Percentiles rank a stretch among this genome's conserved stretches.
These are phyloP conservation scores for Calonectria multiphialidica DNA, from an alignment of 2,329 filamentous ascomycete species.

Conservation along the genomic window DNA sequence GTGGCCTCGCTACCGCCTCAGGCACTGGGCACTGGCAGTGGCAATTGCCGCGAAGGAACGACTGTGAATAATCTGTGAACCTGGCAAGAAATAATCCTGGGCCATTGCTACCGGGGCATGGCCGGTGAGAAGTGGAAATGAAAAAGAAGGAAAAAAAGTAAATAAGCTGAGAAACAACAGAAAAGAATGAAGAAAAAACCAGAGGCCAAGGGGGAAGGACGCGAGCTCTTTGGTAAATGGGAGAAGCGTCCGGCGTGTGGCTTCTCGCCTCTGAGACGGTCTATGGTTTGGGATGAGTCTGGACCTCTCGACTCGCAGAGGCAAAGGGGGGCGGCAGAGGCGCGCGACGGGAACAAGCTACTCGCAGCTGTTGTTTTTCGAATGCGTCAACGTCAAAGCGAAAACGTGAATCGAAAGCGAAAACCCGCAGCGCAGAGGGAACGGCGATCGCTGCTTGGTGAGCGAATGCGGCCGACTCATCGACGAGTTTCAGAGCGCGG, in stretches of 20 bases:
- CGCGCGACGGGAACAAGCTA: background rate
- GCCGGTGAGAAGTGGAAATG: slow-evolving; percentile 28
- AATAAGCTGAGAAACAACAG: slow-evolving; percentile 1
- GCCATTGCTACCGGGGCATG: slow-evolving; percentile 41
- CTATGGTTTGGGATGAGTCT: slow-evolving; percentile 17
- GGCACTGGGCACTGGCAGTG: slow-evolving; percentile 30
- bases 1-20: slow-evolving; percentile 32
- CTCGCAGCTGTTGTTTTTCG: background rate
- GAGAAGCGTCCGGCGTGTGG: slow-evolving; percentile 3
- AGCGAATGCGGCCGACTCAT: slow-evolving; percentile 14
- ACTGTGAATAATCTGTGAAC: slow-evolving; percentile 25
- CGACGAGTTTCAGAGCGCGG: slow-evolving; percentile 2
- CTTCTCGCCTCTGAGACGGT: slow-evolving; percentile 16
- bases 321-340: background rate
- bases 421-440: background rate
- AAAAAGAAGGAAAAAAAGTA: slow-evolving; percentile 19
- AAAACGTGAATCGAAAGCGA: slow-evolving; percentile 12
- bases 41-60: slow-evolving; percentile 29
- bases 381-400: slow-evolving; percentile 1
- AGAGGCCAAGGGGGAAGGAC: slow-evolving; percentile 18
- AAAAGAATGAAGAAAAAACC: slow-evolving; percentile 22
- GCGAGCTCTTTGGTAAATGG: slow-evolving; percentile 5
- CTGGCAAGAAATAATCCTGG: slow-evolving; percentile 33
- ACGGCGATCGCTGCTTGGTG: slow-evolving; percentile 9
- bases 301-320: slow-evolving; percentile 14